Evolutionary conservation across 208 protist species (phyloP), one percentile per base, ranked within the genome.

Genomic region (Trypanosomatidae sp.): DNA sequence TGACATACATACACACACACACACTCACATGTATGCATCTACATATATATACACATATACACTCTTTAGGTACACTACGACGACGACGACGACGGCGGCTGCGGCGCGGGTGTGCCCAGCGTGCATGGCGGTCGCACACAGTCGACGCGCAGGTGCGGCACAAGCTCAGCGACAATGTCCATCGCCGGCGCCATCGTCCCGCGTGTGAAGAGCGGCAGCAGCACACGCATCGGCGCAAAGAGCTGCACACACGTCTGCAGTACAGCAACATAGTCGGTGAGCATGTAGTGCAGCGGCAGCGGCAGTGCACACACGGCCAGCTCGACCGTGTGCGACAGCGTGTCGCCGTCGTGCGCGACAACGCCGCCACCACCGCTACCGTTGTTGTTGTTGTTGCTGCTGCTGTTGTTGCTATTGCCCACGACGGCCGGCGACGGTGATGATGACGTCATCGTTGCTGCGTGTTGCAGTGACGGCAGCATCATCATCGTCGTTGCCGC

Each of bases 251-350:
- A 33, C 15, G 69, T 49, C 19, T 60, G 28, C 1, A 86, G 23
- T 3, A 85, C 71, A 13, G 80, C 60, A 22, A 75, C 37, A 59
- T 83, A 90, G 48, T 90, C 80, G 2, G 66, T 49, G 18, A 85
- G 48, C 47, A 86, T 59, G 20, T 44, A 48, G 6, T 37, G 47
- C 3, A 85, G 49, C 5, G 60, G 48, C 8, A 86, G 43, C 4
- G 75, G 80, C 46, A 67, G 45, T 16, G 66, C 43, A 11, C 63
- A 33, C 6, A 83, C 57, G 8, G 57, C 68, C 25, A 83, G 37
- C 43, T 90, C 80, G 16, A 90, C 71, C 33, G 75, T 90, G 43
- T 61, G 49, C n/a, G 71, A 77, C n/a, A 57, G 42, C 3, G 54
- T 24, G 30, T 58, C 61, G 42, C 51, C 27, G 41, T 45, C 46